phyloP scores from a whole-genome alignment of 495 filamentous ascomycete genomes.

The Penicillium lividum region DNA sequence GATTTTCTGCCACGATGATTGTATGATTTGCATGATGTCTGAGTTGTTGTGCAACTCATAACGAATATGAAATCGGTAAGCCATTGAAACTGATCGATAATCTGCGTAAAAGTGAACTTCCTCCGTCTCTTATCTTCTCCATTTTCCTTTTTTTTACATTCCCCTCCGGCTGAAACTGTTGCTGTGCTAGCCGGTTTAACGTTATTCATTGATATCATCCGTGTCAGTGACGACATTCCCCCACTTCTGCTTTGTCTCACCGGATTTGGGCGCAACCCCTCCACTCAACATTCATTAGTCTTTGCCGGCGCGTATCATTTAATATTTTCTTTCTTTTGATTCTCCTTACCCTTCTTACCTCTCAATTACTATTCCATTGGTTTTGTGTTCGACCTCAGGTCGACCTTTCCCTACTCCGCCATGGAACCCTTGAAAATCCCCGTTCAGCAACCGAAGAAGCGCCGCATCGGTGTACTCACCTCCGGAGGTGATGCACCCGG shows the following conservation, averaged over 20 bases:
- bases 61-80: neutral
- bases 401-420: conserved; percentile 18
- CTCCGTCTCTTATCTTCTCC: neutral
- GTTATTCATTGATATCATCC: conserved; percentile 11
- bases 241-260: conserved; percentile 50
- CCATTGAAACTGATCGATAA: neutral
- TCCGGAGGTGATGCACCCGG: conserved; percentile 96
- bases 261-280: conserved; percentile 39
- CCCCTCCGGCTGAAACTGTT: neutral
- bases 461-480: conserved; percentile 93
- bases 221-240: conserved; percentile 38
- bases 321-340: conserved; percentile 6
- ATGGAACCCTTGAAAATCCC: conserved; percentile 40
- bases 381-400: conserved; percentile 21
- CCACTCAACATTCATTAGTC: conserved; percentile 22
- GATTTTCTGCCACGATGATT: neutral
- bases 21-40: neutral
- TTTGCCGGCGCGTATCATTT: conserved; percentile 4
- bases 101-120: neutral
- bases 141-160: conserved; percentile 6
- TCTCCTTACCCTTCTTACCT: conserved; percentile 7
- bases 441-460: conserved; percentile 54
- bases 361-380: conserved; percentile 11
- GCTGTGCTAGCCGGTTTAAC: neutral
- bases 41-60: neutral